Evolutionary conservation across 805 yeast species (phyloP).

Genomic region (Brettanomyces custersianus): DNA sequence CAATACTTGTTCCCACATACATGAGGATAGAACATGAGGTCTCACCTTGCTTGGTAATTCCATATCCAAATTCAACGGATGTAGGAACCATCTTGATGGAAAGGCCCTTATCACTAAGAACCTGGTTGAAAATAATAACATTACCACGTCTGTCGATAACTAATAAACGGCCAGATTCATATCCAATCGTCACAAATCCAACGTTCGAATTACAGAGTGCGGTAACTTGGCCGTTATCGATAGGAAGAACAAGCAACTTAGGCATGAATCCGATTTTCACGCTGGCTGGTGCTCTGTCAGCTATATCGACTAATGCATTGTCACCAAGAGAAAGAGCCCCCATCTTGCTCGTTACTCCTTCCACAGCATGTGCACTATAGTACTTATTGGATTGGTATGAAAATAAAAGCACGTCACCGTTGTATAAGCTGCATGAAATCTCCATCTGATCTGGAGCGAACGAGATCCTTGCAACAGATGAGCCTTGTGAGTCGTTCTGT

Average conservation of each 20-base stretch:
- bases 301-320: constrained; percentile 33
- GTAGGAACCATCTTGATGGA: constrained; percentile 35
- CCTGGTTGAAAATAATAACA: constrained; percentile 35
- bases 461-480: constrained; percentile 49
- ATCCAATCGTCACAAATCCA: constrained; percentile 80
- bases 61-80: constrained; percentile 61
- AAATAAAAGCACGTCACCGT: constrained; percentile 71
- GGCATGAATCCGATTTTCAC: constrained; percentile 59
- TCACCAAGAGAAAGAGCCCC: constrained; percentile 24
- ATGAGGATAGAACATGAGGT: constrained; percentile 64
- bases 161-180: constrained; percentile 62
- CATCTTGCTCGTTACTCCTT: constrained; percentile 15
- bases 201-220: constrained; percentile 60
- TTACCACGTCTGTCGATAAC: constrained; percentile 73
- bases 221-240: constrained; percentile 40
- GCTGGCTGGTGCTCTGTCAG: constrained; percentile 41
- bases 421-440: constrained; percentile 53
- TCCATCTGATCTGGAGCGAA: constrained; percentile 76
- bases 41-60: constrained; percentile 30
- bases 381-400: constrained; percentile 51
- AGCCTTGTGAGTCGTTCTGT: constrained; percentile 31
- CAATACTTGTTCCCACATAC: constrained; percentile 68
- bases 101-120: constrained; percentile 20
- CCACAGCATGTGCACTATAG: constrained; percentile 27
- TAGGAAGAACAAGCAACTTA: constrained; percentile 32